phyloP scores from a whole-genome alignment of 805 yeast genomes.

The Scheffersomyces ergatensis region DNA sequence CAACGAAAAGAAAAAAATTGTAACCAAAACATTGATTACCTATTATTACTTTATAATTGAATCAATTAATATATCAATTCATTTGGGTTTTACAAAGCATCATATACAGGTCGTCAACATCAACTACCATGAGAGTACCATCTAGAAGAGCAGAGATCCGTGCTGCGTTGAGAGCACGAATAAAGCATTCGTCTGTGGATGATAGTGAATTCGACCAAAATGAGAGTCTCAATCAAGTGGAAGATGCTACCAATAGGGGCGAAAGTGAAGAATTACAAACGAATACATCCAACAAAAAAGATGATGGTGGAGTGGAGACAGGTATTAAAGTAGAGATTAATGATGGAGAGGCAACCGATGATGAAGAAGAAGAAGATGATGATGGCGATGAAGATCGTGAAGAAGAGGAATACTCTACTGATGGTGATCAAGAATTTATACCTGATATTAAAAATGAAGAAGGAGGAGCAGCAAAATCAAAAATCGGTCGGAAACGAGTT shows the following conservation, averaged over 20 bases:
- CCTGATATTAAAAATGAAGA: background rate
- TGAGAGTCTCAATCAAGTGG: background rate
- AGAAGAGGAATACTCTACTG: background rate
- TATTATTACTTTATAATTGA: too few species aligned
- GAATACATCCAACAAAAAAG: too few species aligned
- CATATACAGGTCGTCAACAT: too few species aligned
- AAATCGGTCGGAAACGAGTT: too few species aligned
- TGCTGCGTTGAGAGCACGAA: conserved; percentile 1
- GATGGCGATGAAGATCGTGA: conserved; percentile 5
- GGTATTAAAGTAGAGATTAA: background rate
- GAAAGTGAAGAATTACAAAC: background rate
- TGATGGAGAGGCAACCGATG: conserved; percentile 4
- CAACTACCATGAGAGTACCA: background rate
- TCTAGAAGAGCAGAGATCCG: background rate
- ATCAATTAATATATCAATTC: too few species aligned
- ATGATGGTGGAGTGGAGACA: background rate
- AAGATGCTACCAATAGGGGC: background rate
- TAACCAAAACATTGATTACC: too few species aligned
- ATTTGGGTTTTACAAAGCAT: too few species aligned
- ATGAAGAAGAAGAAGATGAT: conserved; percentile 2
- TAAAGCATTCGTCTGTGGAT: background rate
- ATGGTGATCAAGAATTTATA: background rate
- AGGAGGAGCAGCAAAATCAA: too few species aligned
- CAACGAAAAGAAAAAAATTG: too few species aligned
- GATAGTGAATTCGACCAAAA: background rate